Evolutionary conservation across 2,329 filamentous ascomycete genomes (phyloP).

Genomic region (Keithomyces neogunnii): DNA sequence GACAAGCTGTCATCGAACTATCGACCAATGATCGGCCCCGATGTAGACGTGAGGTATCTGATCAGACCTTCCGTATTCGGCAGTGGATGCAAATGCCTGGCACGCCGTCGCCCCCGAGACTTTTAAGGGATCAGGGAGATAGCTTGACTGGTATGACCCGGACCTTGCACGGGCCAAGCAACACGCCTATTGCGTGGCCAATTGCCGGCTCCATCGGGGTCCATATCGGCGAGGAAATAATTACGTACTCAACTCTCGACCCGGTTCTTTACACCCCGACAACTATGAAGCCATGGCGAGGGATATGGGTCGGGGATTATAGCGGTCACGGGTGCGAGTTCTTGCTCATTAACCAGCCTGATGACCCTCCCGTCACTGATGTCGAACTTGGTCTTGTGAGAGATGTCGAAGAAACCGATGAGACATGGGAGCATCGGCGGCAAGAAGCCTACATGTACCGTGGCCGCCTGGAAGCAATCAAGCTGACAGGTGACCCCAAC

Average conservation of each 20-base stretch:
- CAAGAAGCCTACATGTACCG: constrained; percentile 43
- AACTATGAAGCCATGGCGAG: constrained; percentile 69
- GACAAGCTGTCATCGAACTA: constrained; percentile 15
- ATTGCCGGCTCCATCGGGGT: constrained; percentile 25
- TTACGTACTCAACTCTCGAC: constrained; percentile 65
- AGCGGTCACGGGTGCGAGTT: constrained; percentile 85
- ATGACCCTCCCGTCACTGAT: constrained; percentile 31
- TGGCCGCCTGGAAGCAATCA: constrained; percentile 73
- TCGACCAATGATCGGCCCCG: constrained; percentile 32
- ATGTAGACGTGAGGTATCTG: constrained; percentile 51
- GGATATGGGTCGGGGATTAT: constrained; percentile 91
- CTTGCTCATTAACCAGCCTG: constrained; percentile 67
- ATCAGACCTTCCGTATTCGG: constrained; percentile 64
- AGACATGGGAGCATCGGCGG: constrained; percentile 36
- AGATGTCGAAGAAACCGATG: constrained; percentile 32
- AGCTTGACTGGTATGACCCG: constrained; percentile 14
- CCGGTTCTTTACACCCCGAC: constrained; percentile 74
- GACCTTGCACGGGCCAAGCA: constrained; percentile 6
- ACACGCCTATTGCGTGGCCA: constrained; percentile 1
- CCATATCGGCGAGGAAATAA: constrained; percentile 44
- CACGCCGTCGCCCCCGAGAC: constrained; percentile 16
- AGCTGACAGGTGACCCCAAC: constrained; percentile 86
- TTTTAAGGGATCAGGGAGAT: constrained; percentile 19
- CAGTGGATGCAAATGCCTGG: constrained; percentile 64
- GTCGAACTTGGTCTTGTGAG: constrained; percentile 32